phyloP scores from a whole-genome alignment of 179 eudicot species.

The Spinacia oleracea region DNA sequence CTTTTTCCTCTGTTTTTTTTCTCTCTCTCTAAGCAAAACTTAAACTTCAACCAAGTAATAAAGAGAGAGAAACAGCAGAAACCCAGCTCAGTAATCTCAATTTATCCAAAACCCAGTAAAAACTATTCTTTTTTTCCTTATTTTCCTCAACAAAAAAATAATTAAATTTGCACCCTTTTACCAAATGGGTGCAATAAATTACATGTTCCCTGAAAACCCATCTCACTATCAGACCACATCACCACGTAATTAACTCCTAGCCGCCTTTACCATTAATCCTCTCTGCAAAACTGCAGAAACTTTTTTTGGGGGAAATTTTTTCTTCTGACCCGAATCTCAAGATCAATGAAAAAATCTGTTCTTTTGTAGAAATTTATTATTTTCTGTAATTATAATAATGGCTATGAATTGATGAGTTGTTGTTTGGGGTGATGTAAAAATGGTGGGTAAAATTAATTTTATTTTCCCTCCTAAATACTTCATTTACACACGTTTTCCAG shows the following conservation, averaged over 20 bases:
- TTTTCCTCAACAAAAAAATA: conserved; percentile 18
- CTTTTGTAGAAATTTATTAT: background rate
- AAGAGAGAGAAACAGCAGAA: conserved; percentile 9
- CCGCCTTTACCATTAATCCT: conserved; percentile 56
- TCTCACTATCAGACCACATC: conserved; percentile 20
- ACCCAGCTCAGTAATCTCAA: conserved; percentile 3
- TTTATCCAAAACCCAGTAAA: background rate
- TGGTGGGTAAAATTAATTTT: background rate
- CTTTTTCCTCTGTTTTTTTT: background rate
- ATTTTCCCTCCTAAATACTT: conserved; percentile 8
- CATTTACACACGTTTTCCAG: conserved; percentile 21
- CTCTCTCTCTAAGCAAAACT: conserved; percentile 8
- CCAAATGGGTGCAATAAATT: conserved; percentile 23
- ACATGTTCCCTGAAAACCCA: conserved; percentile 30
- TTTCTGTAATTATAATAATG: background rate
- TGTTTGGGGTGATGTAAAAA: background rate
- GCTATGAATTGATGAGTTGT: too few relatives aligned
- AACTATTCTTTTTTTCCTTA: background rate
- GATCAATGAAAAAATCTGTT: conserved; percentile 9
- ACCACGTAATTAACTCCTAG: conserved; percentile 30
- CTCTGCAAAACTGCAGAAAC: conserved; percentile 20
- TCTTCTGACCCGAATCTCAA: conserved; percentile 29
- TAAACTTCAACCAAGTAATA: conserved; percentile 5
- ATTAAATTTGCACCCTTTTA: conserved; percentile 1
- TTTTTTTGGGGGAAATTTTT: conserved; percentile 19